Percentiles rank a stretch among this genome's conserved stretches.
phyloP scores from a whole-genome alignment of 1,284 basidiomycete genomes.

The Leucoagaricus sp. region DNA sequence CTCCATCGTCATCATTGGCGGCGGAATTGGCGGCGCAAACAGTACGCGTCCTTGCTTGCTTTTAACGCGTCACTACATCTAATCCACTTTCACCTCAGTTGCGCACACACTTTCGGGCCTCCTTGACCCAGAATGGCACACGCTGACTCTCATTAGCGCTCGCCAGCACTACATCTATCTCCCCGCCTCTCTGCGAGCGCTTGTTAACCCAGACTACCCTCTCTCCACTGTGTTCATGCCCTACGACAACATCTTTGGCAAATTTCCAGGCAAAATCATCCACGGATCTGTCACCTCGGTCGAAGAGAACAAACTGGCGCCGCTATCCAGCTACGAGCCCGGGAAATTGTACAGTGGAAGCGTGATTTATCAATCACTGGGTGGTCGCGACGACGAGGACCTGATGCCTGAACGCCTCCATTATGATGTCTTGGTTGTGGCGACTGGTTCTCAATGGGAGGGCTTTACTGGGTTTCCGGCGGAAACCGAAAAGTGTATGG shows the following conservation, averaged over 20 bases:
- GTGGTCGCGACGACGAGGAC: constrained; percentile 9
- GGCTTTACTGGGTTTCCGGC: constrained; percentile 49
- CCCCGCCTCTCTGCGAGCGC: constrained; percentile 37
- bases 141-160: constrained; percentile 41
- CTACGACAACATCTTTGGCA: constrained; percentile 47
- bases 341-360: constrained; percentile 1
- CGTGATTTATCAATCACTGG: constrained; percentile 11
- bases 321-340: not conserved
- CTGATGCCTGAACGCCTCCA: constrained; percentile 33
- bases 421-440: constrained; percentile 54
- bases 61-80: not conserved
- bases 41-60: constrained; percentile 3
- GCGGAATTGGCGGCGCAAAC: constrained; percentile 17
- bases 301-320: constrained; percentile 19
- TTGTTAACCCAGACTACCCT: constrained; percentile 39
- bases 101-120: constrained; percentile 36
- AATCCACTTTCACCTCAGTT: constrained; percentile 13
- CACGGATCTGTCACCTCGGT: constrained; percentile 27
- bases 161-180: constrained; percentile 37
- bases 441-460: constrained; percentile 54
- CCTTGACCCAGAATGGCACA: constrained; percentile 37
- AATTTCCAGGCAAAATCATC: constrained; percentile 42
- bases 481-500: constrained; percentile 35
- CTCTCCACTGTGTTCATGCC: constrained; percentile 39
- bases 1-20: constrained; percentile 13